Evolutionary conservation across 768 basidiomycete species (phyloP).

Genomic region (Mycena belliarum): DNA sequence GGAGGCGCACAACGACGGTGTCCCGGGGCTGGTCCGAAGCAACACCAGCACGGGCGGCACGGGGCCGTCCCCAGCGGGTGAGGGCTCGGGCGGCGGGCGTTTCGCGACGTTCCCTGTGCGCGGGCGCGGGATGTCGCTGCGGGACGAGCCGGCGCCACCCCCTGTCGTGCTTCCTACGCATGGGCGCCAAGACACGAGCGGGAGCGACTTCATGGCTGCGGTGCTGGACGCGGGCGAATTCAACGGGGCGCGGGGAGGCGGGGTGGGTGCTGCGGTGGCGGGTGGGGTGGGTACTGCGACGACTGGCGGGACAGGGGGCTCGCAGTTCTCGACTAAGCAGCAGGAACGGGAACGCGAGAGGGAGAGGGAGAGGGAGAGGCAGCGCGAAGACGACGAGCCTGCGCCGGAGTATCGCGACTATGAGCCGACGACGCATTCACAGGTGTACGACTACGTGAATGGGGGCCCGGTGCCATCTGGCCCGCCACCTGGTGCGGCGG

Average conservation of each 20-base stretch:
- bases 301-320: too few species aligned
- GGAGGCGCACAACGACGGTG: constrained; percentile 41
- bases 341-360: constrained; percentile 11
- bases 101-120: constrained; percentile 69
- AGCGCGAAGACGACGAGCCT: constrained; percentile 31
- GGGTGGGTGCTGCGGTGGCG: too few species aligned
- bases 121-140: constrained; percentile 8
- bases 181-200: constrained; percentile 18
- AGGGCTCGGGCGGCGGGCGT: constrained; percentile 40
- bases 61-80: constrained; percentile 26
- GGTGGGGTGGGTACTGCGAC: too few species aligned
- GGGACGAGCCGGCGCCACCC: constrained; percentile 1
- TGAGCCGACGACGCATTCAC: constrained; percentile 14
- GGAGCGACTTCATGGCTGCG: constrained; percentile 20
- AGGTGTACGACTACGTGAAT: constrained; percentile 19
- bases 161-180: neutral
- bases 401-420: constrained; percentile 40
- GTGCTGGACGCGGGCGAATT: constrained; percentile 21
- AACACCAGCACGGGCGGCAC: constrained; percentile 21
- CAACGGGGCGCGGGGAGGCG: neutral
- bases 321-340: constrained; percentile 6
- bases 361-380: constrained; percentile 3
- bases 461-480: constrained; percentile 37
- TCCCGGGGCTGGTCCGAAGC: constrained; percentile 32
- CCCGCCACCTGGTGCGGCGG: constrained; percentile 45